phyloP scores from a whole-genome alignment of 2,329 filamentous ascomycete genomes.

The Endoconidiophora laricicola region DNA sequence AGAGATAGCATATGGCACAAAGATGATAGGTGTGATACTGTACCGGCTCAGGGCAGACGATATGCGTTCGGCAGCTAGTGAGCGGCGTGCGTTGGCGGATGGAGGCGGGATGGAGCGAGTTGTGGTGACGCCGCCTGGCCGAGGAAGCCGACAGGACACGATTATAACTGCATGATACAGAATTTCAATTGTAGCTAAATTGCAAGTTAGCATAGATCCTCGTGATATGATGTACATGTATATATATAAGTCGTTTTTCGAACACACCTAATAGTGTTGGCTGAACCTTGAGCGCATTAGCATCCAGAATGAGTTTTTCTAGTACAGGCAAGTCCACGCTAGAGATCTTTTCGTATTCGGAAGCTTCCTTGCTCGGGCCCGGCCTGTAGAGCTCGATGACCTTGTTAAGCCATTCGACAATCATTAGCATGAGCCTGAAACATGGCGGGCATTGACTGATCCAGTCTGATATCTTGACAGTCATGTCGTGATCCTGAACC shows the following conservation, averaged over 20 bases:
- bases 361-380: conserved; percentile 24
- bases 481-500: conserved; percentile 44
- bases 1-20: conserved; percentile 45
- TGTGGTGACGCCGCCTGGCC: conserved; percentile 23
- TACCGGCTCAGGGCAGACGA: conserved; percentile 36
- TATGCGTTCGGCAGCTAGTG: conserved; percentile 40
- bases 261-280: conserved; percentile 32
- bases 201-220: conserved; percentile 15
- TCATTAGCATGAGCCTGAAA: conserved; percentile 39
- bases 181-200: conserved; percentile 39
- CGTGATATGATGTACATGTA: background rate
- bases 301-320: conserved; percentile 39
- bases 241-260: background rate
- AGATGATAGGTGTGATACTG: conserved; percentile 35
- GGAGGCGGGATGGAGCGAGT: conserved; percentile 29
- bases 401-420: conserved; percentile 38
- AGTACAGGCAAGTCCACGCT: conserved; percentile 39
- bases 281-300: conserved; percentile 32
- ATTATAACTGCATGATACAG: conserved; percentile 50
- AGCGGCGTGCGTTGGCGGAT: conserved; percentile 38
- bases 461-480: conserved; percentile 33
- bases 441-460: conserved; percentile 33
- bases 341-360: conserved; percentile 26
- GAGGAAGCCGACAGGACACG: conserved; percentile 39
- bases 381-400: conserved; percentile 46